Base-by-base conservation (phyloP, 208 protist genomes). In the Leishmania turanica region DNA sequence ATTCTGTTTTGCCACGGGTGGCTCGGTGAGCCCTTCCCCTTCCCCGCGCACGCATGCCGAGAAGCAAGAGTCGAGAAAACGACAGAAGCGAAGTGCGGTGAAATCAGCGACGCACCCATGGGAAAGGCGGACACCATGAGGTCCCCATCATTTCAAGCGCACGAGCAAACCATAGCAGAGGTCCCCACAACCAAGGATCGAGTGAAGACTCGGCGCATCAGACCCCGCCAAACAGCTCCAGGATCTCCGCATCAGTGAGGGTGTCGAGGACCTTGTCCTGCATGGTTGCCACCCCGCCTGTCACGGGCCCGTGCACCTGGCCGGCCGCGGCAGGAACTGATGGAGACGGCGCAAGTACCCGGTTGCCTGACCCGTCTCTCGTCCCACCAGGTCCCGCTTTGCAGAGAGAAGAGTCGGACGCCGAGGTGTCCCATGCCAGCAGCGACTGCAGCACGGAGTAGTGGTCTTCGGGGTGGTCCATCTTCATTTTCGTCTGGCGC, bases 241-340 rank as follows among this genome's bases (percentile, higher is more conserved):
- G 74, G 17, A 96, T 89, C 49, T 96, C 93, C 3, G 87, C 91
- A 72, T 95, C 91, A 1, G 93, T 94, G 66, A 96, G 82, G n/a
- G 78, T 78, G 31, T 87, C 83, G 15, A 84, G 58, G 3, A 47
- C 51, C 24, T 82, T 83, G 11, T 75, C 64, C 37, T 62, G 56
- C 54, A n/a, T 31, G 3, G 21, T 51, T n/a, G 78, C 31, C 21
- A 45, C 53, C 13, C 68, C 51, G 31, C 9, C 60, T 40, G 58
- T 37, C 47, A 60, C 40, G 45, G 65, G 19, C 5, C 47, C n/a
- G 31, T 73, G 19, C 64, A 87, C 13, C 45, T 70, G 75, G 15
- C 77, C 78, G 53, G 81, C 15, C 56, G 78, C 13, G 2, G 64
- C 77, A 8, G 79, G 68, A 11, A 70, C 47, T 1, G 62, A 72